These are phyloP conservation scores for Candida ipomoeae DNA, from an alignment of 805 yeast species.

Conservation along the genomic window DNA sequence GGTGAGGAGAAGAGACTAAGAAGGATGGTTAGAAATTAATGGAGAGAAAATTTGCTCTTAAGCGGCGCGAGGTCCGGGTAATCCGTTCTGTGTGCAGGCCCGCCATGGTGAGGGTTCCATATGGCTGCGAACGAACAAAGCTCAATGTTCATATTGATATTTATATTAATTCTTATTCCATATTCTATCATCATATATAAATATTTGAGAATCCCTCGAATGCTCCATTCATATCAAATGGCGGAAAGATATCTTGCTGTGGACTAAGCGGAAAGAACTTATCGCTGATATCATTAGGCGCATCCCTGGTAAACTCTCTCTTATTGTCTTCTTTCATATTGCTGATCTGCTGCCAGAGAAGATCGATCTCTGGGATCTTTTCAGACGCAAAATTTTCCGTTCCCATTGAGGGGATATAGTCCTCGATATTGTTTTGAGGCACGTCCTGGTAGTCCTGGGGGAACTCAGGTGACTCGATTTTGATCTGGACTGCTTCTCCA, in stretches of 20 bases:
- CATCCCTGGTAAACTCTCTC: not conserved
- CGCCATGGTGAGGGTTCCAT: not conserved
- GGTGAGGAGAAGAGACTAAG: not conserved
- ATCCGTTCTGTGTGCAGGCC: not conserved
- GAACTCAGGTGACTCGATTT: not conserved
- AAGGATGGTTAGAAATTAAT: too few relatives aligned
- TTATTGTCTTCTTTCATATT: conserved; percentile 5
- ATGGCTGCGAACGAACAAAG: conserved; percentile 1
- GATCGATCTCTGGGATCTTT: conserved; percentile 7
- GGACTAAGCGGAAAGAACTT: conserved; percentile 8
- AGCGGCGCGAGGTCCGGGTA: conserved; percentile 9
- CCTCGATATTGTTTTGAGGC: not conserved
- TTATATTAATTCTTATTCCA: too few relatives aligned
- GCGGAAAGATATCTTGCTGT: conserved; percentile 2
- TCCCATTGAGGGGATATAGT: not conserved
- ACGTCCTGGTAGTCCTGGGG: not conserved
- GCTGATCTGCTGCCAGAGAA: conserved; percentile 10
- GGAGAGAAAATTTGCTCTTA: not conserved
- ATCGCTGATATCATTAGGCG: conserved; percentile 1
- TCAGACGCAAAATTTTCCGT: not conserved
- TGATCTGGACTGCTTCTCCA: not conserved
- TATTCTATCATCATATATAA: not conserved
- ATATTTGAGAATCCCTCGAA: conserved; percentile 2
- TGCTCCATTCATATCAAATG: conserved; percentile 1
- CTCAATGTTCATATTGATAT: not conserved